A percentile compares a stretch with the other conserved stretches of the same genome.
Evolutionary conservation across 2,329 filamentous ascomycete genomes (phyloP).

Genomic region (Arthroderma sp.): DNA sequence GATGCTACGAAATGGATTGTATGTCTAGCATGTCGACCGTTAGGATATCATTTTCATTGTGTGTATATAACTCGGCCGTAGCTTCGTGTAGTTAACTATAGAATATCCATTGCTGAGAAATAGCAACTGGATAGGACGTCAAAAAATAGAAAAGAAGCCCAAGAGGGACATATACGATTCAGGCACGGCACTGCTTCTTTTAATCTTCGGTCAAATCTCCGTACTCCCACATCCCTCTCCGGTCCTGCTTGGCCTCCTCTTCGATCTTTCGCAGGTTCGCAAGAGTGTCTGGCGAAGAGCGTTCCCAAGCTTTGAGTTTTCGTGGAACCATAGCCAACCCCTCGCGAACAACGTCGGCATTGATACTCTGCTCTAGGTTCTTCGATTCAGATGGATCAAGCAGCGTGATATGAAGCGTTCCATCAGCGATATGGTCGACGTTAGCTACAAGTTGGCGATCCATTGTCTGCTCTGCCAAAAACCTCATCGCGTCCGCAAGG

Average conservation of each 20-base stretch:
- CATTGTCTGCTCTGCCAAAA: conserved; percentile 61
- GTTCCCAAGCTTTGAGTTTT: conserved; percentile 88
- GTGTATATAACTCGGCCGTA: no score
- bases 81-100: no score
- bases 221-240: conserved; percentile 94
- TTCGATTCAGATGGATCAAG: conserved; percentile 59
- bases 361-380: conserved; percentile 64
- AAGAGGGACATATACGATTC: no score
- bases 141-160: no score
- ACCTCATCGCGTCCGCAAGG: conserved; percentile 62
- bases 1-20: no score
- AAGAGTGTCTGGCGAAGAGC: conserved; percentile 58
- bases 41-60: no score
- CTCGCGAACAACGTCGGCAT: conserved; percentile 70
- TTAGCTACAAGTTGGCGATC: conserved; percentile 72
- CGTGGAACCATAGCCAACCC: conserved; percentile 82
- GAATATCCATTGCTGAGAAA: no score
- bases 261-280: conserved; percentile 61
- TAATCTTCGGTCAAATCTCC: conserved; percentile 89
- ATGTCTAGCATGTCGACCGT: no score
- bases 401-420: conserved; percentile 71
- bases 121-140: no score
- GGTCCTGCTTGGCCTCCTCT: conserved; percentile 62
- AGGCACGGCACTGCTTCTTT: neutral
- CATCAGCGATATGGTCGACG: conserved; percentile 76